Evolutionary conservation across 208 protist genomes (phyloP).

Genomic region (Trypanosoma vivax): DNA sequence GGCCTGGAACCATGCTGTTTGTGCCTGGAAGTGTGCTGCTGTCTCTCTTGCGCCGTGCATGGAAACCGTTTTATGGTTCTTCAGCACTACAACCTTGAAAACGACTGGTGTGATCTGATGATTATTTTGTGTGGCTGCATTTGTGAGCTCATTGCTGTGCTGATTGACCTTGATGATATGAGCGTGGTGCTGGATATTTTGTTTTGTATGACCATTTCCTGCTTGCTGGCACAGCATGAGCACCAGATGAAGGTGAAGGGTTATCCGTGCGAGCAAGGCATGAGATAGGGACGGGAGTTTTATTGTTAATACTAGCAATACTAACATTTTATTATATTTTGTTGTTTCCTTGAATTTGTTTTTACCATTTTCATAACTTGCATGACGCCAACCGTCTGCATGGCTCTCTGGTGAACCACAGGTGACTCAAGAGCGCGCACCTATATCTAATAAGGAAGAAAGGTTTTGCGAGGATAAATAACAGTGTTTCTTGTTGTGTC

Average conservation of each 20-base stretch:
- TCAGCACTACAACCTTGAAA: constrained; percentile 41
- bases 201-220: constrained; percentile 34
- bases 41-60: constrained; percentile 42
- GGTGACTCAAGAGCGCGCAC: too few relatives aligned
- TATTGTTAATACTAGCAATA: too few relatives aligned
- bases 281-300: too few relatives aligned
- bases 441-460: too few relatives aligned
- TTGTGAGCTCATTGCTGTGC: constrained; percentile 11
- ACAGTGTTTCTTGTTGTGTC: too few relatives aligned
- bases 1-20: constrained; percentile 29
- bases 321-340: too few relatives aligned
- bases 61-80: constrained; percentile 68
- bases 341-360: too few relatives aligned
- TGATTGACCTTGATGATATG: constrained; percentile 17
- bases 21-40: constrained; percentile 36
- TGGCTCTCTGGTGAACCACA: too few relatives aligned
- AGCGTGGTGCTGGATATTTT: constrained; percentile 13
- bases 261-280: constrained; percentile 21
- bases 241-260: constrained; percentile 40
- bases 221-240: constrained; percentile 60
- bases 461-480: too few relatives aligned
- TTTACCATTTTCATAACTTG: too few relatives aligned
- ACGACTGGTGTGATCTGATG: constrained; percentile 44
- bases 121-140: constrained; percentile 36
- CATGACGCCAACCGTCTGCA: too few relatives aligned